Evolutionary conservation across 345 rosid genomes (phyloP), one percentile per base, ranked within the genome.

Genomic region (Camelina hispida): DNA sequence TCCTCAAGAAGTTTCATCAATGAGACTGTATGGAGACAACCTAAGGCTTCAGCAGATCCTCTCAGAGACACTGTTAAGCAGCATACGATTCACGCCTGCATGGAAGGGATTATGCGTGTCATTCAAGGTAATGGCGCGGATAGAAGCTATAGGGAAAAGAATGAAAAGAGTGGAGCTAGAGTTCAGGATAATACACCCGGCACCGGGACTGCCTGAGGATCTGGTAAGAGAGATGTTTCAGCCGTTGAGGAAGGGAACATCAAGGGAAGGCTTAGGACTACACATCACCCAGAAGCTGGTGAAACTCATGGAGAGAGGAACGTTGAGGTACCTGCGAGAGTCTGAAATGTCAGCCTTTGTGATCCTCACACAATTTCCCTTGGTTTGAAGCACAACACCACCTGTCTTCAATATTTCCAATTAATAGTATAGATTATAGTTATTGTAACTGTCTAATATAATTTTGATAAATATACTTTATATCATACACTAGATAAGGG

Each of bases 261-360:
- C 97, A 4, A 87, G 93, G 80, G 97, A 90, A 85, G 97, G 96
- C 73, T 89, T 88, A 35, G 89, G 93, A 73, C 74, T 92, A 48
- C 83, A 87, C 78, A 83, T 90, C 32, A 80, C 83, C 71, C 89
- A 87, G 82, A 90, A 87, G 82, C 88, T 92, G 32, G 91, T 88
- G 60, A 90, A 86, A 82, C 78, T 88, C 69, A 88, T 92, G 96
- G 80, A 76, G 37, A 86, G 86, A 51, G 96, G 97, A 43, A 88
- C 77, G 14, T 88, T 90, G 65, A 93, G 84, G 79, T 92, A 90
- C 67, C 79, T 90, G 15, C 80, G 97, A 80, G 97, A 86, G 71
- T 87, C 88, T 3, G 93, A 87, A 66, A 81, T 68, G 55, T 85
- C 94, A 54, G 84, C 90, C 46, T 92, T 92, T 79, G 83, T 86